phyloP scores from a whole-genome alignment of 176 grass and related monocot species.

The Oryza officinalis region DNA sequence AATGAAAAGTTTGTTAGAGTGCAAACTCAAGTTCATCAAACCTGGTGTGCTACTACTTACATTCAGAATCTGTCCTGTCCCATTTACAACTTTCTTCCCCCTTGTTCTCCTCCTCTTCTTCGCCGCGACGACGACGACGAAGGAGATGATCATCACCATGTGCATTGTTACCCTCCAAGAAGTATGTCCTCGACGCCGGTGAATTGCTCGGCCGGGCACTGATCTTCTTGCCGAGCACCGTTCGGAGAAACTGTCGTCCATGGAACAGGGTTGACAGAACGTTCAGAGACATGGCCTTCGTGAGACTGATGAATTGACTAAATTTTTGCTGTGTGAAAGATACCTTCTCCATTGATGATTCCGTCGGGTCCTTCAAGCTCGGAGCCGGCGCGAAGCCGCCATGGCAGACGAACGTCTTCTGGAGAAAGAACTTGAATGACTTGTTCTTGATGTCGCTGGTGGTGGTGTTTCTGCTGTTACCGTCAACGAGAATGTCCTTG shows the following conservation, averaged over 20 bases:
- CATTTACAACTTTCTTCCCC: slow-evolving; percentile 53
- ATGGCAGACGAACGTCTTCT: slow-evolving; percentile 72
- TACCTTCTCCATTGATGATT: slow-evolving; percentile 92
- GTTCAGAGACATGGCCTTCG: background rate
- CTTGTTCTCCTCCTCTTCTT: slow-evolving; percentile 22
- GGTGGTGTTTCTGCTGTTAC: background rate
- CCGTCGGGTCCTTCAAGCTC: slow-evolving; percentile 61
- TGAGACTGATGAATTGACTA: background rate
- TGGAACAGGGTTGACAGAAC: background rate
- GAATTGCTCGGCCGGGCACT: slow-evolving; percentile 29
- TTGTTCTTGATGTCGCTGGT: slow-evolving; percentile 46
- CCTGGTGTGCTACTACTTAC: slow-evolving; percentile 66
- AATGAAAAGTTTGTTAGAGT: background rate
- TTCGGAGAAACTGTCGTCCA: slow-evolving; percentile 48
- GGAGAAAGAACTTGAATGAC: slow-evolving; percentile 73
- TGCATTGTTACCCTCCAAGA: slow-evolving; percentile 50
- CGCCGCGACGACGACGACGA: background rate
- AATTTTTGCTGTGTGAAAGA: background rate
- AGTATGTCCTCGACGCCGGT: slow-evolving; percentile 34
- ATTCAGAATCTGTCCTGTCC: slow-evolving; percentile 94
- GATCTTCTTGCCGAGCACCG: slow-evolving; percentile 68
- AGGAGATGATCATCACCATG: background rate
- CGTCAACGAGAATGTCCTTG: slow-evolving; percentile 62
- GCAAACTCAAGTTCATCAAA: background rate
- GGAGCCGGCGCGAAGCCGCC: slow-evolving; percentile 49